Percentiles rank a stretch among this genome's conserved stretches.
Conservation (phyloP, 768 basidiomycete species). For the Clitopilus passeckerianus region DNA sequence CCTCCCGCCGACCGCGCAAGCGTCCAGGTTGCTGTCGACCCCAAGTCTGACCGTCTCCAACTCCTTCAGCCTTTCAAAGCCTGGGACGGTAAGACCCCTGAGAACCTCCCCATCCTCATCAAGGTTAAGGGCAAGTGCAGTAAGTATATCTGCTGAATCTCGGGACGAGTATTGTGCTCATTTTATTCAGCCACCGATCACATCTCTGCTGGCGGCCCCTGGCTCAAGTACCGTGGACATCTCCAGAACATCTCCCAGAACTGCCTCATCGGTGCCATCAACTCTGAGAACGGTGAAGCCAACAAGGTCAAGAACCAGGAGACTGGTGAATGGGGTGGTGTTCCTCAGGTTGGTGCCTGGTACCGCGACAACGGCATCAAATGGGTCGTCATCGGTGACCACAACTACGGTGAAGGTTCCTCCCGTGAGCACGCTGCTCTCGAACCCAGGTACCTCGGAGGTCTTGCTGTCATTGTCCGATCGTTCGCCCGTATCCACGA, state of each 20-base stretch:
- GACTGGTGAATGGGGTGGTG: constrained; percentile 80
- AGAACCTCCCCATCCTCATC: constrained; percentile 89
- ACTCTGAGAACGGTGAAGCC: constrained; percentile 90
- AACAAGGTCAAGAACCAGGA: constrained; percentile 93
- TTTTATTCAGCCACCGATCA: constrained; percentile 71
- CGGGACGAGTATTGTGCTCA: constrained; percentile 3
- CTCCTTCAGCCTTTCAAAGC: constrained; percentile 83
- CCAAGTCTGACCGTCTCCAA: constrained; percentile 87
- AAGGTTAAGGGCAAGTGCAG: constrained; percentile 99
- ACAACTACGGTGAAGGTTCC: constrained; percentile 97
- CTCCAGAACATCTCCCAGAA: constrained; percentile 98
- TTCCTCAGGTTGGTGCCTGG: constrained; percentile 80
- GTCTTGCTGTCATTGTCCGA: constrained; percentile 91
- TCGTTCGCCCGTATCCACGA: constrained; percentile 98
- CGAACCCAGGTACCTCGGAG: constrained; percentile 92
- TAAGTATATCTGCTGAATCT: constrained; percentile 32
- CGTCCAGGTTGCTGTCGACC: constrained; percentile 83
- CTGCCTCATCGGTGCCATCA: constrained; percentile 97
- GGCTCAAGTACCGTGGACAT: constrained; percentile 99
- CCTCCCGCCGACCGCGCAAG: constrained; percentile 81
- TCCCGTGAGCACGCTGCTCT: constrained; percentile 98
- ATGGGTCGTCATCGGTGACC: constrained; percentile 97
- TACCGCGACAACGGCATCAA: constrained; percentile 90
- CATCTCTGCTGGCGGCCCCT: constrained; percentile 96
- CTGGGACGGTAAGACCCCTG: constrained; percentile 92